Percentiles rank a stretch among this genome's conserved stretches.
These are phyloP conservation scores for Phytophthora sp. DNA, from an alignment of 352 stramenopile genomes.

Conservation along the genomic window DNA sequence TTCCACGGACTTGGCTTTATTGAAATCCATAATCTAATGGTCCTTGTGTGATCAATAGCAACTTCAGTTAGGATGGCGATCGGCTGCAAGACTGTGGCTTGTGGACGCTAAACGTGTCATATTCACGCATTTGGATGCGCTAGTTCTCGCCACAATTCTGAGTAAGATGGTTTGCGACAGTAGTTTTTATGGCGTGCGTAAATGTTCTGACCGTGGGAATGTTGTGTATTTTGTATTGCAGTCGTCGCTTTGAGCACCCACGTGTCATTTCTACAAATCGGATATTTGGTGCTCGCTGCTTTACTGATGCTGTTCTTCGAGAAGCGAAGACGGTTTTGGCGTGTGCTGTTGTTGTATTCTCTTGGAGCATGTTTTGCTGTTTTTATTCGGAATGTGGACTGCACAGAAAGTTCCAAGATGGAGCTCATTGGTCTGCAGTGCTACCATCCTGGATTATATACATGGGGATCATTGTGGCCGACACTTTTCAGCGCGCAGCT, in stretches of 20 bases:
- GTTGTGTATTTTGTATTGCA: slow-evolving; percentile 23
- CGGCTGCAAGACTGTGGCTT: slow-evolving; percentile 65
- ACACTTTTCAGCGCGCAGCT: slow-evolving; percentile 86
- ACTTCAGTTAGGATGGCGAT: slow-evolving; percentile 58
- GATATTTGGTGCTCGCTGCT: slow-evolving; percentile 81
- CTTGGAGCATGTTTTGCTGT: slow-evolving; percentile 74
- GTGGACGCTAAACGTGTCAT: slow-evolving; percentile 76
- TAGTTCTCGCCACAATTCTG: slow-evolving; percentile 85
- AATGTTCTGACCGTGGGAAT: not conserved
- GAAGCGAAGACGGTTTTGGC: slow-evolving; percentile 76
- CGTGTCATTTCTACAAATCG: slow-evolving; percentile 85
- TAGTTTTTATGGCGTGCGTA: no score
- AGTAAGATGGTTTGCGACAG: slow-evolving; percentile 38
- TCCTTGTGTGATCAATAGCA: slow-evolving; percentile 33
- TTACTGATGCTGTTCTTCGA: slow-evolving; percentile 86
- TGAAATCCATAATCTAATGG: not conserved
- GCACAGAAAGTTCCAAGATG: slow-evolving; percentile 43
- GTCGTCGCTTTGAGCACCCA: slow-evolving; percentile 81
- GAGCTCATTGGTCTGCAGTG: slow-evolving; percentile 77
- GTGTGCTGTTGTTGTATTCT: slow-evolving; percentile 76
- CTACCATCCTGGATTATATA: slow-evolving; percentile 59
- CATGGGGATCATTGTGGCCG: slow-evolving; percentile 78
- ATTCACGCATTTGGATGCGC: slow-evolving; percentile 75
- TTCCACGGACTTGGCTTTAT: not conserved
- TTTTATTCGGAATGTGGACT: slow-evolving; percentile 83